phyloP scores from a whole-genome alignment of 2,329 filamentous ascomycete species.

The Hypoxylon sp. region DNA sequence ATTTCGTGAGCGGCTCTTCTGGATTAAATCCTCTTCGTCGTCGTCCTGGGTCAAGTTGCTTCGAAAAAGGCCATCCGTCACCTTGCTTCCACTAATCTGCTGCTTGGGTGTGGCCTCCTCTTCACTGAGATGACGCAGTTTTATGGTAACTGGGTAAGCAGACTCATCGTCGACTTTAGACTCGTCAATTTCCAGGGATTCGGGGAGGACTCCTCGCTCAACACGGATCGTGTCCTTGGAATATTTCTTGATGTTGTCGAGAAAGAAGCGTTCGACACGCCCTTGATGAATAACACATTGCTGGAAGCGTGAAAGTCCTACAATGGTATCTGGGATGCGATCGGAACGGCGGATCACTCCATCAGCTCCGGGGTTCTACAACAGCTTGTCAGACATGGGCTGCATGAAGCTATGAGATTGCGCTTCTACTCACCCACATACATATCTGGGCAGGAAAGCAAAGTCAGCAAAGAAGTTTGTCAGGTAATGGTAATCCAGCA shows the following conservation, averaged over 20 bases:
- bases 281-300: conserved; percentile 76
- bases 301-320: conserved; percentile 68
- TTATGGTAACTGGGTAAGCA: conserved; percentile 69
- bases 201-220: conserved; percentile 68
- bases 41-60: conserved; percentile 63
- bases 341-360: conserved; percentile 66
- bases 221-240: conserved; percentile 59
- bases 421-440: conserved; percentile 41
- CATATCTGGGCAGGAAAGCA: conserved; percentile 40
- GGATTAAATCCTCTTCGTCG: conserved; percentile 63
- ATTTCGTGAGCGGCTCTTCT: conserved; percentile 38
- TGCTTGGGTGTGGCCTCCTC: conserved; percentile 63
- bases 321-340: conserved; percentile 69
- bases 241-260: conserved; percentile 66
- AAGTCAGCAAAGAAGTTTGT: conserved; percentile 5
- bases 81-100: conserved; percentile 49
- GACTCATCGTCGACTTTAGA: conserved; percentile 56
- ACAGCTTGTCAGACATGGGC: conserved; percentile 34
- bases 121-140: conserved; percentile 64
- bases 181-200: conserved; percentile 63
- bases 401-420: not conserved
- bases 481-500: too few relatives aligned
- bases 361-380: conserved; percentile 69
- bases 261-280: conserved; percentile 72
- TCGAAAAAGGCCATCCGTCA: conserved; percentile 64